Evolutionary conservation across 495 filamentous ascomycete species (phyloP).

Genomic region (Pseudoneurospora amorphoporcata): DNA sequence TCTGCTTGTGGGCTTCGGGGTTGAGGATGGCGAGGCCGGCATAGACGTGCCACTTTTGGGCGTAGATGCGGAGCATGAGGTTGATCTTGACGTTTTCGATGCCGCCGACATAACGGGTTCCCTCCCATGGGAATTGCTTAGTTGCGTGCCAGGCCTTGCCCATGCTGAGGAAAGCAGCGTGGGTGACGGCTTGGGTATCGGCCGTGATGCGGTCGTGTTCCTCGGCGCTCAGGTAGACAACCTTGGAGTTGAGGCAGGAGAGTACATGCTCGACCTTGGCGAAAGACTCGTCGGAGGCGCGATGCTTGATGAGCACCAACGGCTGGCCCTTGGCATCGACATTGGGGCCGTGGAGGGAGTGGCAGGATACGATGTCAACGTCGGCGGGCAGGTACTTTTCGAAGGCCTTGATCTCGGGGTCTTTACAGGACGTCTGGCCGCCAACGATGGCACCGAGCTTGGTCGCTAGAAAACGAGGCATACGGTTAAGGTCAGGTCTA

Average conservation of each 20-base stretch:
- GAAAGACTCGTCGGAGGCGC: constrained; percentile 67
- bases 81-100: constrained; percentile 99
- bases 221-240: constrained; percentile 74
- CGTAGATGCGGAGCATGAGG: constrained; percentile 90
- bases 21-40: constrained; percentile 95
- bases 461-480: constrained; percentile 50
- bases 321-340: constrained; percentile 83
- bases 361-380: constrained; percentile 90
- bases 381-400: constrained; percentile 78
- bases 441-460: constrained; percentile 90
- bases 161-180: constrained; percentile 95
- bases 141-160: constrained; percentile 93
- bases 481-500: constrained; percentile 5
- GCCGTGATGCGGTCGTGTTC: constrained; percentile 95
- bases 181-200: constrained; percentile 95
- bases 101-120: constrained; percentile 81
- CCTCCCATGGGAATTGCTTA: constrained; percentile 91
- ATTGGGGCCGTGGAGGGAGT: constrained; percentile 90
- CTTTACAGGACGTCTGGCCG: constrained; percentile 97
- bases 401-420: constrained; percentile 89
- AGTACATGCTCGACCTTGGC: constrained; percentile 70
- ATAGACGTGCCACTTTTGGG: constrained; percentile 98
- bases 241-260: constrained; percentile 67
- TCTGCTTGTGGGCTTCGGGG: constrained; percentile 81
- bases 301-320: constrained; percentile 85